Percentiles rank a stretch among this genome's conserved stretches.
These are phyloP conservation scores for Chlamydomonas sp. DNA, from an alignment of 139 green algal species.

Conservation along the genomic window DNA sequence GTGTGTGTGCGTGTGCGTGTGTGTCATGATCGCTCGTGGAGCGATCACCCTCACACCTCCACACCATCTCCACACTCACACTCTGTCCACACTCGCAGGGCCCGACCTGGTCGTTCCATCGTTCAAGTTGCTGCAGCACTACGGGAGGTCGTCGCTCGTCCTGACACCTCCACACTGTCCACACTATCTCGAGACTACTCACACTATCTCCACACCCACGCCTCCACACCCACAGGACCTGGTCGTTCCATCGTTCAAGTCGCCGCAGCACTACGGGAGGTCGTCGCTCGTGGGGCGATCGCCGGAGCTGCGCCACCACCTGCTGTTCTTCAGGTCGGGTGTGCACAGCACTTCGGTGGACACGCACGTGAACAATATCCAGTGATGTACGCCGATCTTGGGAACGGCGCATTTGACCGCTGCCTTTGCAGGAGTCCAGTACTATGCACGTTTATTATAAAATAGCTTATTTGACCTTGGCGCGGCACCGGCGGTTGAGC, in stretches of 20 bases:
- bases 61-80: not conserved
- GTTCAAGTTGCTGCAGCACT: not conserved
- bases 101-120: slow-evolving; percentile 1
- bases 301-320: not conserved
- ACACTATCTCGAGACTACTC: too few relatives aligned
- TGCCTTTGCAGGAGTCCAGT: too few relatives aligned
- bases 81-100: not conserved
- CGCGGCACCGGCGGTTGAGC: too few relatives aligned
- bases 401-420: too few relatives aligned
- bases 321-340: slow-evolving; percentile 12
- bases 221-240: not conserved
- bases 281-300: not conserved
- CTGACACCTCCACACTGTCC: not conserved
- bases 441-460: too few relatives aligned
- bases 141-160: not conserved
- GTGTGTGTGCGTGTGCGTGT: too few relatives aligned
- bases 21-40: too few relatives aligned
- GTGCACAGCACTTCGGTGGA: too few relatives aligned
- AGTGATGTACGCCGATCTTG: too few relatives aligned
- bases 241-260: not conserved
- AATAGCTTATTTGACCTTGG: too few relatives aligned
- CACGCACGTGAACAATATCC: too few relatives aligned
- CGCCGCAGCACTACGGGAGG: not conserved
- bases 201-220: not conserved
- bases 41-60: not conserved